These are phyloP conservation scores for Fraxinus angustifolia DNA, from an alignment of 305 asterid species.

Conservation along the genomic window DNA sequence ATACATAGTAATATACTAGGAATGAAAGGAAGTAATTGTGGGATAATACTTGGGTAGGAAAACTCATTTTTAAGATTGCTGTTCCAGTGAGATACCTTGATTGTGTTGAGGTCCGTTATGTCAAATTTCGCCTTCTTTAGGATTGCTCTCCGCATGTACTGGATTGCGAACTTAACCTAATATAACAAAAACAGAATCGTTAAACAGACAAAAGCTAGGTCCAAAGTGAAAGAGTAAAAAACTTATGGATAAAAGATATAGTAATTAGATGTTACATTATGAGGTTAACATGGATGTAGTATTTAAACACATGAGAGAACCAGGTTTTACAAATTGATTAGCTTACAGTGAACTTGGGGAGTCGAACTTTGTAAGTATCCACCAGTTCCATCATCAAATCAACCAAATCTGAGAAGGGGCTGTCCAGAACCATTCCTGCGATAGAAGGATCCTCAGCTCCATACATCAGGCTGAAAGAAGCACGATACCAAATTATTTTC, in stretches of 20 bases:
- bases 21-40: background rate
- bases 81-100: slow-evolving; percentile 52
- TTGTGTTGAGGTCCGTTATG: slow-evolving; percentile 67
- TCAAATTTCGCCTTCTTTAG: slow-evolving; percentile 85
- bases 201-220: background rate
- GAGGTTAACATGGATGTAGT: background rate
- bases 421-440: slow-evolving; percentile 95
- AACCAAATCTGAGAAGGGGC: slow-evolving; percentile 92
- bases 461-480: slow-evolving; percentile 76
- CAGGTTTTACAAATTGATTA: background rate
- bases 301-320: background rate
- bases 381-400: slow-evolving; percentile 96
- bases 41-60: background rate
- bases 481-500: slow-evolving; percentile 15
- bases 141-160: slow-evolving; percentile 76
- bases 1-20: background rate
- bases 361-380: slow-evolving; percentile 82
- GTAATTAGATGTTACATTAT: background rate
- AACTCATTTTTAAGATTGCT: background rate
- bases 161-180: slow-evolving; percentile 89
- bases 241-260: background rate
- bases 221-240: slow-evolving; percentile 3
- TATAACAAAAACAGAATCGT: slow-evolving; percentile 7
- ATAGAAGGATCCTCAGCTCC: slow-evolving; percentile 97
- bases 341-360: slow-evolving; percentile 88